These are phyloP conservation scores for Lasiosphaeria miniovina DNA, from an alignment of 495 filamentous ascomycete species.

Conservation along the genomic window DNA sequence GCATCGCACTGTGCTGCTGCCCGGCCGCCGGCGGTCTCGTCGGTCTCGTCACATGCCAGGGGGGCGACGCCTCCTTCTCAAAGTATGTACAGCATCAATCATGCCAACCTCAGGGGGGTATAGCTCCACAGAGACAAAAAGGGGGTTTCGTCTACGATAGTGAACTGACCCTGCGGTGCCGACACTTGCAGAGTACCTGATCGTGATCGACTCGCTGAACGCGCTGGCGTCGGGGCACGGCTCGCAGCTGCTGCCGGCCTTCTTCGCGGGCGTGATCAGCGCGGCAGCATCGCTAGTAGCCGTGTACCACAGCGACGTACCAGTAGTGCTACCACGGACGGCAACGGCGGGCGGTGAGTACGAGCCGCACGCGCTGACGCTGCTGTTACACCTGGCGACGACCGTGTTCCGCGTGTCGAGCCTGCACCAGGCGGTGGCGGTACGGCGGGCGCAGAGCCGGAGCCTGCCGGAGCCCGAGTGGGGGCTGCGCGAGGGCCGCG, in stretches of 20 bases:
- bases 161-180: constrained; percentile 26
- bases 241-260: constrained; percentile 46
- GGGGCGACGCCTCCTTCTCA: constrained; percentile 26
- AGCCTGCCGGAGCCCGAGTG: constrained; percentile 69
- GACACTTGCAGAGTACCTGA: constrained; percentile 43
- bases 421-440: constrained; percentile 65
- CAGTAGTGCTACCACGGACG: constrained; percentile 30
- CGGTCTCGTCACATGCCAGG: constrained; percentile 10
- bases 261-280: constrained; percentile 54
- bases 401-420: constrained; percentile 47
- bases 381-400: constrained; percentile 49
- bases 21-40: constrained; percentile 26
- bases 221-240: constrained; percentile 36
- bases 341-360: constrained; percentile 40
- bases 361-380: constrained; percentile 64
- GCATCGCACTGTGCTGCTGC: constrained; percentile 46
- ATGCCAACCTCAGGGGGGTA: constrained; percentile 5
- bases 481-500: constrained; percentile 69
- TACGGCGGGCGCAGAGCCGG: constrained; percentile 64
- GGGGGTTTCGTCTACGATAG: constrained; percentile 1
- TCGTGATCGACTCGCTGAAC: constrained; percentile 64
- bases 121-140: constrained; percentile 2
- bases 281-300: constrained; percentile 53
- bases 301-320: constrained; percentile 68
- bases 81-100: constrained; percentile 37